A percentile compares a stretch with the other conserved stretches of the same genome.
phyloP scores from a whole-genome alignment of 306 rosid species.

The Quercus wislizeni region DNA sequence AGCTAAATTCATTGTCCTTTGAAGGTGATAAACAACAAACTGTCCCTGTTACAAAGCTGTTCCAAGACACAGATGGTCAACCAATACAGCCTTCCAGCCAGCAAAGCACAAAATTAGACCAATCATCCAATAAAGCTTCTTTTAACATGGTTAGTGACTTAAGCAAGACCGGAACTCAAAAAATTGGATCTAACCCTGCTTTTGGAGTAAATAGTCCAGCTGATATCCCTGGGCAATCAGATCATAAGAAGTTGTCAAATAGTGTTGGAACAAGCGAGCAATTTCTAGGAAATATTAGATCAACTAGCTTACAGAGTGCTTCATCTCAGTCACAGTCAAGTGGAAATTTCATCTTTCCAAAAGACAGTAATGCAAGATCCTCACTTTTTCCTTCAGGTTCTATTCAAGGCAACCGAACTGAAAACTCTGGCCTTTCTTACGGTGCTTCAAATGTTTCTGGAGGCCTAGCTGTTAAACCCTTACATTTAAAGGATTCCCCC shows the following conservation, averaged over 20 bases:
- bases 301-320: conserved; percentile 31
- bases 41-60: conserved; percentile 19
- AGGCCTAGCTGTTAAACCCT: conserved; percentile 37
- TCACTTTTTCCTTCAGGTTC: conserved; percentile 33
- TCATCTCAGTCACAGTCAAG: conserved; percentile 38
- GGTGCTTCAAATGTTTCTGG: conserved; percentile 32
- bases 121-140: conserved; percentile 20
- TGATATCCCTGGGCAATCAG: conserved; percentile 36
- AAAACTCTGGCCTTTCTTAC: conserved; percentile 27
- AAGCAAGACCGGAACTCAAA: conserved; percentile 26
- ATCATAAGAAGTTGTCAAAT: conserved; percentile 18
- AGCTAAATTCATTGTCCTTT: conserved; percentile 27
- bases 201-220: conserved; percentile 13
- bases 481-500: conserved; percentile 28
- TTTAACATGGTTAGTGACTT: conserved; percentile 15
- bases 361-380: conserved; percentile 26
- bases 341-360: conserved; percentile 25
- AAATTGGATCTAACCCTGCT: conserved; percentile 34
- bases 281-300: conserved; percentile 25
- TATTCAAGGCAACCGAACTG: conserved; percentile 30
- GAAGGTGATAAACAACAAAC: conserved; percentile 31
- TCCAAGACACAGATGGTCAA: conserved; percentile 18
- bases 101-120: conserved; percentile 19
- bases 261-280: conserved; percentile 30
- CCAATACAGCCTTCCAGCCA: conserved; percentile 12